Base-by-base conservation (phyloP, 331 rosid genomes). In the Malus hybrid region DNA sequence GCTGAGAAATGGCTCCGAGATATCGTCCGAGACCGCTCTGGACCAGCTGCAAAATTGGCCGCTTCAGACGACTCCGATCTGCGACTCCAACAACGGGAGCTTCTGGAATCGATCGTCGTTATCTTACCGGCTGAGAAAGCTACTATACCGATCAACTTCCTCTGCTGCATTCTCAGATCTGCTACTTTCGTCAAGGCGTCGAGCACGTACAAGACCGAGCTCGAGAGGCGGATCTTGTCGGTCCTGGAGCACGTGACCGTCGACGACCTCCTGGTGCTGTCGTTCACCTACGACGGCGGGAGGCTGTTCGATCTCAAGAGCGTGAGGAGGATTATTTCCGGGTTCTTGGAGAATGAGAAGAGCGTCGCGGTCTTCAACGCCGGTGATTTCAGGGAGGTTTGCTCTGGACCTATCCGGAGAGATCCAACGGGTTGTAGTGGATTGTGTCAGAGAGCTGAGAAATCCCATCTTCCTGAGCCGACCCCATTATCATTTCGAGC, bases 281-380 rank as follows among this genome's bases (percentile, higher is more conserved):
- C 98, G 11, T 88, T 90, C 74, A 81, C 91, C 16, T 91, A 88
- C 87, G 97, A 93, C 76, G 98, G 97, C 28, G 97, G 91, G 80
- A 82, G 90, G 50, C 89, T 93, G 7, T 67, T 88, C 32, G 98
- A 93, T 70, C 83, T 93, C 55, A 96, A 91, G 46, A 93, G 97
- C 73, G 88, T 88, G 54, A 67, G 93, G 77, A 87, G 77, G 67
- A 88, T 93, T 65, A 61, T 93, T 46, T 83, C 91, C 0, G 75
- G 87, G 10, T 93, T 85, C 56, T 87, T 88, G 33, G 97, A 93
- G 76, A 90, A 78, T 76, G 95, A 91, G 83, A 88, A 90, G 59
- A 87, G 87, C 69, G 81, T 82, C 72, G 89, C 22, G 22, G 22
- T 22, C 22, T 22, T 22, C 22, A 22, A 22, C 22, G 22, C 22